These are phyloP conservation scores for Zygoascus tannicola DNA, from an alignment of 805 yeast genomes.

Conservation along the genomic window DNA sequence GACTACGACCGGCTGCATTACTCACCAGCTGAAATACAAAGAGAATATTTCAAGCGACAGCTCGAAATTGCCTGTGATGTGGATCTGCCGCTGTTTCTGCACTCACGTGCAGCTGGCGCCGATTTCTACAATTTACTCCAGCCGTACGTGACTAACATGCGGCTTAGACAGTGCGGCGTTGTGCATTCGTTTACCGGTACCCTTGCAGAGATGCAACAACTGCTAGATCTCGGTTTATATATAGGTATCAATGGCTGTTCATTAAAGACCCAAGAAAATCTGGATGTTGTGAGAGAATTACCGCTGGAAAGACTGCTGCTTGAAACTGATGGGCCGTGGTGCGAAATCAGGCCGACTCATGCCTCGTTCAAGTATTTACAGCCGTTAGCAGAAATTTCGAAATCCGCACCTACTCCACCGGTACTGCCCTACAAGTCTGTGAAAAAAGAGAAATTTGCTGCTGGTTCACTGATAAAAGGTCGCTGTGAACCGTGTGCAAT, in stretches of 20 bases:
- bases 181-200: slow-evolving; percentile 95
- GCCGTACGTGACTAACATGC: slow-evolving; percentile 43
- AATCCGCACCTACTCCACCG: slow-evolving; percentile 20
- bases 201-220: slow-evolving; percentile 45
- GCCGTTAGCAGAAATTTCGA: slow-evolving; percentile 22
- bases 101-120: slow-evolving; percentile 76
- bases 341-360: slow-evolving; percentile 81
- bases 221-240: slow-evolving; percentile 52
- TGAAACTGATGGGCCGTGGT: slow-evolving; percentile 99
- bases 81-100: slow-evolving; percentile 73
- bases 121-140: slow-evolving; percentile 61
- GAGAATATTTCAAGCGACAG: slow-evolving; percentile 59
- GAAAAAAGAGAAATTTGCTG: slow-evolving; percentile 51
- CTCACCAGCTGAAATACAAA: slow-evolving; percentile 60
- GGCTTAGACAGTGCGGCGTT: slow-evolving; percentile 52
- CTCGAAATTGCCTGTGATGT: slow-evolving; percentile 47
- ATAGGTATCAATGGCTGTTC: slow-evolving; percentile 94
- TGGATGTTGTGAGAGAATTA: slow-evolving; percentile 53
- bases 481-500: slow-evolving; percentile 90
- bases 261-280: slow-evolving; percentile 63
- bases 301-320: slow-evolving; percentile 66
- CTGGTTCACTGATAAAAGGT: slow-evolving; percentile 51
- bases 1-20: slow-evolving; percentile 86
- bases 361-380: slow-evolving; percentile 47
- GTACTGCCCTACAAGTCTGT: slow-evolving; percentile 50